Base-by-base conservation (phyloP, 306 rosid genomes). In the Cucurbita argyrosperma region DNA sequence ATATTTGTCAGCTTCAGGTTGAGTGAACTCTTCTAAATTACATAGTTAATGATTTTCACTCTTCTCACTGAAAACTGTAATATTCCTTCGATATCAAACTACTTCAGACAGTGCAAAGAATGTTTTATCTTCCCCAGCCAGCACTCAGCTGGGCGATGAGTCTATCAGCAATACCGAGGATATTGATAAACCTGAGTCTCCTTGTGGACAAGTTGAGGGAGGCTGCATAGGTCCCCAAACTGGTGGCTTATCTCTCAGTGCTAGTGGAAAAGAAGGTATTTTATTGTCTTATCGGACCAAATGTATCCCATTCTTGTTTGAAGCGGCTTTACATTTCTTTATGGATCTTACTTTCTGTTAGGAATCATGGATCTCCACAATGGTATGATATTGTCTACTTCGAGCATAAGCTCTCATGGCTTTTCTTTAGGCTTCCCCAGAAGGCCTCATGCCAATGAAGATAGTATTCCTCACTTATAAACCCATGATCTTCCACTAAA, bases 1-100 rank as follows among this genome's bases (percentile, higher is more conserved):
- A 77, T 94, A 89, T 88, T 79, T 94, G 82, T 94, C 98, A 60
- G 96, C 95, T 82, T 87, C 96, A 89, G 97, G 98, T 90, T 71
- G 79, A 79, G 57, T 66, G 73, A 75, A 47, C 53, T 79, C 16
- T 57, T 16, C 77, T 74, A 26, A 16, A 52, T 71, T 67, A 19
- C 46, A 6, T 72, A 23, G 58, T 58, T 75, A 50, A 7, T 49
- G 4, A 3, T 38, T 74, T 26, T 58, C 64, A 67, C 53, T 38
- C 26, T 37, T 49, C 74, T 79, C 52, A 42, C 57, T 10, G 35
- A 40, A 58, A 73, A 58, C 74, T 59, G 61, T 52, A 47, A 53
- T 81, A 49, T 5, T 68, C 72, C 46, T 79, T 66, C 79, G 54
- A 40, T 76, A 45, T 78, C 51, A 69, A 78, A 51, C 76, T 82